These are phyloP conservation scores for Termitomyces sp. DNA, from an alignment of 768 basidiomycete genomes.

Conservation along the genomic window DNA sequence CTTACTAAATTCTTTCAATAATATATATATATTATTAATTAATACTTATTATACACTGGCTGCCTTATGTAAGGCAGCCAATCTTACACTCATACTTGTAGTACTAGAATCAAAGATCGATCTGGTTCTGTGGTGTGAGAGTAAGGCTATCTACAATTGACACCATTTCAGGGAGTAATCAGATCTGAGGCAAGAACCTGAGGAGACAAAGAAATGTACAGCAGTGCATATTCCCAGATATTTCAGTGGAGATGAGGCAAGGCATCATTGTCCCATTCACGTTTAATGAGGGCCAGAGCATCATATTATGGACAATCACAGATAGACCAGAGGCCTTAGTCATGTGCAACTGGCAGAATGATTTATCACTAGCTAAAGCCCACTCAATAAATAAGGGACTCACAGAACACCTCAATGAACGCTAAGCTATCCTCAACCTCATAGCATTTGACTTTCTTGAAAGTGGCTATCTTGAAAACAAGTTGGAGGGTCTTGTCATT, in stretches of 20 bases:
- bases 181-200: neutral
- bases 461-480: constrained; percentile 1
- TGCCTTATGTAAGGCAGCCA: too few relatives aligned
- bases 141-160: too few relatives aligned
- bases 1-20: too few relatives aligned
- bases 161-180: too few relatives aligned
- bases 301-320: neutral
- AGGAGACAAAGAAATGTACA: neutral
- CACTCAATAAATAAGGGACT: neutral
- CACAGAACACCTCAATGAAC: constrained; percentile 11
- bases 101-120: too few relatives aligned
- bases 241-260: neutral
- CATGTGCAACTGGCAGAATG: neutral
- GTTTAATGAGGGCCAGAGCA: neutral
- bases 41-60: too few relatives aligned
- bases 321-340: neutral
- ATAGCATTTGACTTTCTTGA: constrained; percentile 4
- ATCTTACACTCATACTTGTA: too few relatives aligned
- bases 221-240: neutral
- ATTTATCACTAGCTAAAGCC: neutral
- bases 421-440: constrained; percentile 1
- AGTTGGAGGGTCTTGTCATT: neutral
- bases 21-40: too few relatives aligned
- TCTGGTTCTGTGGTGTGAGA: too few relatives aligned
- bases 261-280: neutral